Base-by-base conservation (phyloP, 2,329 filamentous ascomycete genomes). In the Apiospora malaysiana region DNA sequence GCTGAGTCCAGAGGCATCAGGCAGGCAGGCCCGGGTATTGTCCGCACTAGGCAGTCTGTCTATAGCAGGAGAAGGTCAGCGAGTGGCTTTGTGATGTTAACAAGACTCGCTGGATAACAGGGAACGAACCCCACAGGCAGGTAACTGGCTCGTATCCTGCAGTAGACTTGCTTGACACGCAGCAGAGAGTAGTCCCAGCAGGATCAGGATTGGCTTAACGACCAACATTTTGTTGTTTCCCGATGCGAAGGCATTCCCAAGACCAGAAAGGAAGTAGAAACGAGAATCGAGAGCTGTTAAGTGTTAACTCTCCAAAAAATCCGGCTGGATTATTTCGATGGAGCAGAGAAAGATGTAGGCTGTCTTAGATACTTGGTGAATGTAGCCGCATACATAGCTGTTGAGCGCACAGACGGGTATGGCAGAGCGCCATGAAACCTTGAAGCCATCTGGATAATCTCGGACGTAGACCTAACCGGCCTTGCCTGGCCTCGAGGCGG, bases 11-110 rank as follows among this genome's bases (percentile, higher is more conserved):
- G 68, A 43, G 74, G 47, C 6, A 66, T 73, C 14, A 70, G 68
- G 67, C 78, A 80, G 10, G 72, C 73, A n/a, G 78, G 77, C 7
- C 69, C n/a, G 18, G 76, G 72, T 42, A 79, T 70, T 27, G 73
- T 68, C 16, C 73, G 70, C 10, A 73, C 23, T 10, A 77, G 73
- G 51, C 78, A 80, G 21, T 45, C 45, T 45, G 78, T 46, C 77
- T 78, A 67, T 45, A 8, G 59, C 18, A 18, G 1, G 37, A 47
- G 8, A 47, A 47, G 8, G 43, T 68, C 21, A 68, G 66, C 16
- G 12, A n/a, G 14, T 14, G 14, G 9, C 6, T 37, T 10, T 47
- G 2, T 47, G 12, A n/a, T 21, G 14, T 14, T 10, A 10, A 25
- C 10, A 12, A 7, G 32, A 37, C 4, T 18, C 10, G 21, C 4